Evolutionary conservation across 306 rosid genomes (phyloP).

Genomic region (Acacia crassicarpa): DNA sequence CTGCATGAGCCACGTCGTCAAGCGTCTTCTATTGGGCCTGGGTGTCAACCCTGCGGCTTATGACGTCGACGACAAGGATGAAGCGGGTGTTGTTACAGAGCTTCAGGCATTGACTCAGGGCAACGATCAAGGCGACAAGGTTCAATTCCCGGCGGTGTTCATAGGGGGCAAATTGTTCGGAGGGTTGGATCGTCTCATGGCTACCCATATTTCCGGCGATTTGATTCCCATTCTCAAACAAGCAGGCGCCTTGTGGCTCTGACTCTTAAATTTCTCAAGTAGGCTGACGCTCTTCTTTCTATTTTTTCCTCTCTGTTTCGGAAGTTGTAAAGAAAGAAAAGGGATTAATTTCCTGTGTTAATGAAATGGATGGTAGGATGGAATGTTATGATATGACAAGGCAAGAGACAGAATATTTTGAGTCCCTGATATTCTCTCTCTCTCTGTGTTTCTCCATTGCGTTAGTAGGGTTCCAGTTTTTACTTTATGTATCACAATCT

Average conservation of each 20-base stretch:
- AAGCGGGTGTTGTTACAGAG: constrained; percentile 25
- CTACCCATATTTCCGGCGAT: constrained; percentile 72
- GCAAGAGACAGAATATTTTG: neutral
- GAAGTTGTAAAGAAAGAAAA: neutral
- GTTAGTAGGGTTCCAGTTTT: neutral
- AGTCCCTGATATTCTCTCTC: neutral
- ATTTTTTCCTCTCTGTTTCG: neutral
- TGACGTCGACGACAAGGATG: constrained; percentile 61
- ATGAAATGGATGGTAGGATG: neutral
- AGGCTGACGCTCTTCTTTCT: no score
- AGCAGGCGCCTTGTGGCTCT: constrained; percentile 74
- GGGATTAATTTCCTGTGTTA: neutral
- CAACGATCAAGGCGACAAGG: neutral
- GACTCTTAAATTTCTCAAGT: neutral
- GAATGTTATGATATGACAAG: neutral
- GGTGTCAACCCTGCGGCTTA: constrained; percentile 55
- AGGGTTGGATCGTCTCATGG: constrained; percentile 65
- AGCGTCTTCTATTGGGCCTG: constrained; percentile 50
- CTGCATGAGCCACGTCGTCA: constrained; percentile 70
- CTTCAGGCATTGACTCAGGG: constrained; percentile 18
- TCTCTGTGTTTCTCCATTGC: neutral
- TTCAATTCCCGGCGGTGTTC: constrained; percentile 59
- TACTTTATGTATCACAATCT: neutral
- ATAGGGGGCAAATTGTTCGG: constrained; percentile 63
- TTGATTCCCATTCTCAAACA: constrained; percentile 63